Evolutionary conservation across 1,139 yeast species (phyloP).

Genomic region (Nakaseomyces kungkrabaensis): DNA sequence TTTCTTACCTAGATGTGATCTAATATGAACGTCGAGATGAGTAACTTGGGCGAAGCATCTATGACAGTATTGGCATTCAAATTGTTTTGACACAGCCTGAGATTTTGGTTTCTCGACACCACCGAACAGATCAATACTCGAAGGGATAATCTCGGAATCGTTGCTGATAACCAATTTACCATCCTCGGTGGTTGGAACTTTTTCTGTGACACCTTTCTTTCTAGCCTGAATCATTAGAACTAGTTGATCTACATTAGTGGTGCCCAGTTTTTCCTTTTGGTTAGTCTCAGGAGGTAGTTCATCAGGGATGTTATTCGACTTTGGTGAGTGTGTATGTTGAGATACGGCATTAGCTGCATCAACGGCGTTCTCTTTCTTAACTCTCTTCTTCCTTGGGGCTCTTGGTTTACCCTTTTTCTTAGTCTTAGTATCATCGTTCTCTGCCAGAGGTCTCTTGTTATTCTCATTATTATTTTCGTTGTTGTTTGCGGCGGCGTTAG

Average conservation of each 20-base stretch:
- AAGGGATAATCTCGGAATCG: constrained; percentile 39
- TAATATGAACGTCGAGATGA: constrained; percentile 66
- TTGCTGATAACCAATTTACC: constrained; percentile 33
- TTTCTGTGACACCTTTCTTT: constrained; percentile 59
- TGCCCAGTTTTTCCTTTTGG: constrained; percentile 65
- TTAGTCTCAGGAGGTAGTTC: constrained; percentile 24
- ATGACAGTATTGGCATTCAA: constrained; percentile 63
- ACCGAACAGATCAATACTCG: constrained; percentile 61
- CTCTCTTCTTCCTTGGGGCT: constrained; percentile 1
- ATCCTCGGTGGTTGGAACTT: constrained; percentile 53
- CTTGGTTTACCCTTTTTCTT: neutral
- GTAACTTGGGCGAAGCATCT: constrained; percentile 66
- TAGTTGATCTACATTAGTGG: constrained; percentile 79
- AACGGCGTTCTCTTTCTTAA: neutral
- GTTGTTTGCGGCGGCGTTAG: neutral
- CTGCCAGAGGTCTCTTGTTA: neutral
- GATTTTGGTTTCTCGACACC: constrained; percentile 64
- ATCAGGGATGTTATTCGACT: neutral
- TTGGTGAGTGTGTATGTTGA: neutral
- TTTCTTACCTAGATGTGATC: constrained; percentile 70
- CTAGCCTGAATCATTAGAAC: constrained; percentile 87
- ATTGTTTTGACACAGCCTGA: constrained; percentile 39
- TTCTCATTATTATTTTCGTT: neutral
- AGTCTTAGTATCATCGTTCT: neutral
- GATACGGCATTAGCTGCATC: neutral